Percentiles rank a stretch among this genome's conserved stretches.
These are phyloP conservation scores for Tricholoma saponaceum DNA, from an alignment of 768 basidiomycete species.

Conservation along the genomic window DNA sequence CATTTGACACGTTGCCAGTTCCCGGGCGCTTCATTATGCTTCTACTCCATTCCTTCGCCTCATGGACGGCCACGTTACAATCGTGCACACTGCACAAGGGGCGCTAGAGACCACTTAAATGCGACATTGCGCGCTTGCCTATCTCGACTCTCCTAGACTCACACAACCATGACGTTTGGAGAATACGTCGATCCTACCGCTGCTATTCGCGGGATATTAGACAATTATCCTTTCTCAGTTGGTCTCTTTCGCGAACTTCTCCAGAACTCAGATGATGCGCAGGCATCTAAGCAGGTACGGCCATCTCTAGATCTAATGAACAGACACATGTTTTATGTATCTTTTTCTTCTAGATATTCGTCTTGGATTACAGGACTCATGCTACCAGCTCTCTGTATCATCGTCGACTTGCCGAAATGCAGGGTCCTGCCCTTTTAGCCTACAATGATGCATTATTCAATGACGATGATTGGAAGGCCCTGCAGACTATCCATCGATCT, in stretches of 20 bases:
- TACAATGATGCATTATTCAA: slow-evolving; percentile 40
- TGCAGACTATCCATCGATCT: slow-evolving; percentile 39
- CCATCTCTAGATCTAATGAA: too few relatives aligned
- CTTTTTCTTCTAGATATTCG: too few relatives aligned
- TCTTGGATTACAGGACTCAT: slow-evolving; percentile 35
- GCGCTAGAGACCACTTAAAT: too few relatives aligned
- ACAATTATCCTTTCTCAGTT: slow-evolving; percentile 41
- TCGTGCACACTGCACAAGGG: too few relatives aligned
- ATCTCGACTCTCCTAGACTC: too few relatives aligned
- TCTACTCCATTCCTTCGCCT: too few relatives aligned
- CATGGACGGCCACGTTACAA: too few relatives aligned
- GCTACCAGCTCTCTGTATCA: slow-evolving; percentile 19
- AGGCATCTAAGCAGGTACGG: slow-evolving; percentile 37
- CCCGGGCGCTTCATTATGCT: too few relatives aligned
- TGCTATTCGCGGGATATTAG: slow-evolving; percentile 28
- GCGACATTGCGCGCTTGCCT: too few relatives aligned
- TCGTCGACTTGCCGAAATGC: slow-evolving; percentile 22
- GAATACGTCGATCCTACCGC: neutral
- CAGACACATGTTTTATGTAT: too few relatives aligned
- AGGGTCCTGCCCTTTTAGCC: slow-evolving; percentile 44
- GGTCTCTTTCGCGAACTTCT: slow-evolving; percentile 41
- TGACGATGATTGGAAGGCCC: slow-evolving; percentile 39
- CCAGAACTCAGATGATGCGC: slow-evolving; percentile 49
- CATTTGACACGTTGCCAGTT: too few relatives aligned
- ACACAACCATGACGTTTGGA: neutral